Base-by-base conservation (phyloP, 768 basidiomycete species). In the Boletus sensibilis region DNA sequence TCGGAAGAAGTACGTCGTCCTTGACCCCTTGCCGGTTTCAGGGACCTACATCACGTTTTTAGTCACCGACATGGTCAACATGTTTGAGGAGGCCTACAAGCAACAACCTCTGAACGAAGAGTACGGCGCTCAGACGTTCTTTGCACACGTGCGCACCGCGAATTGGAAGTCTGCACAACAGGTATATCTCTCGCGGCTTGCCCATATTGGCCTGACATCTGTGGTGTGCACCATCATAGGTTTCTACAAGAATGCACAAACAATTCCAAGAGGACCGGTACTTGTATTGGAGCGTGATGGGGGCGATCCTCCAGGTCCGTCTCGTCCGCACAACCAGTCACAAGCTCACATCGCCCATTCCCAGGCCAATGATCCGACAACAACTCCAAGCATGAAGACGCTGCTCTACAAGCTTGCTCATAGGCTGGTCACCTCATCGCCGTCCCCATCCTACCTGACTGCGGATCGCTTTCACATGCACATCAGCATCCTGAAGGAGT, bases 151-250 rank as follows among this genome's bases (percentile, higher is more conserved):
- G 34, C 83, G 90, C 57, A 83, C 87, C 33, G 81, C 80, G 16
- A 85, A 89, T 61, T 94, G 92, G 92, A 94, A 92, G 70, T 81
- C 85, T 43, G 90, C 89, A 23, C 92, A 94, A 69, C 86, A 87
- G 77, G 90, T 89, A 63, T 53, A 68, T 60, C n/a, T 25, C 55
- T 34, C 10, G 0, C 0, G 25, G n/a, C 20, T 53, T 50, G 49
- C 27, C 35, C 29, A 21, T 50, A 55, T 47, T 38, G 3, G 29
- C 35, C 41, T 58, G 23, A 56, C 52, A 44, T 53, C 16, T 35
- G 5, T 35, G 43, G 21, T 29, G 12, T 55, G 11, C 31, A 4
- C 13, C 40, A 45, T 54, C 41, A 52, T 48, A 93, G 91, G 78
- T 92, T 53, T 85, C 91, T 21, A 87, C 87, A 5, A 86, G 84